Evolutionary conservation across 306 rosid species (phyloP).

Genomic region (Potentilla sterilis): DNA sequence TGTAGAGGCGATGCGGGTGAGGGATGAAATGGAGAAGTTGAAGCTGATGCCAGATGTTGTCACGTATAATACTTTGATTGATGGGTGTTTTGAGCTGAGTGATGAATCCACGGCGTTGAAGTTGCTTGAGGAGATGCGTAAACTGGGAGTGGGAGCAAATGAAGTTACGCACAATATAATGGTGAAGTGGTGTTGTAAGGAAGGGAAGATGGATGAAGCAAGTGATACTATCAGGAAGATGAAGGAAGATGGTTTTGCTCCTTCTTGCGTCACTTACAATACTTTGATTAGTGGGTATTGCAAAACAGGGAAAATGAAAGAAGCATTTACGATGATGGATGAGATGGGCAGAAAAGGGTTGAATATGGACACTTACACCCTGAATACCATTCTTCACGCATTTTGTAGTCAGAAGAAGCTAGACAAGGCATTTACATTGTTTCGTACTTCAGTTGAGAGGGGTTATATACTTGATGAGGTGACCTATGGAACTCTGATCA

Average conservation of each 20-base stretch:
- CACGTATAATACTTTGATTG: constrained; percentile 81
- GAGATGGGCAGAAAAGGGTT: constrained; percentile 68
- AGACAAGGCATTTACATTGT: constrained; percentile 57
- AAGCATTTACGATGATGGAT: constrained; percentile 67
- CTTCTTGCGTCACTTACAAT: constrained; percentile 66
- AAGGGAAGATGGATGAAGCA: constrained; percentile 72
- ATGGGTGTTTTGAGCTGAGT: constrained; percentile 54
- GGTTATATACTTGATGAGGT: constrained; percentile 86
- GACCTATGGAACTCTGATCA: constrained; percentile 78
- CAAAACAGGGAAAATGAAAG: constrained; percentile 64
- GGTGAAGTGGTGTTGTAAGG: constrained; percentile 79
- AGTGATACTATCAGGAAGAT: constrained; percentile 38
- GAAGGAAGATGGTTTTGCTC: constrained; percentile 67
- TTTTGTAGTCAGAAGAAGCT: constrained; percentile 64
- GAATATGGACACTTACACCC: constrained; percentile 56
- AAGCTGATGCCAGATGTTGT: constrained; percentile 64
- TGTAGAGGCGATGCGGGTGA: constrained; percentile 63
- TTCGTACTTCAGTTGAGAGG: constrained; percentile 45
- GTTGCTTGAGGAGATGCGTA: constrained; percentile 62
- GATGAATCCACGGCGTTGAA: constrained; percentile 40
- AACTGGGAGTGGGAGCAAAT: constrained; percentile 54
- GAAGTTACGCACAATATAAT: constrained; percentile 67
- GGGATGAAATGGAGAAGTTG: constrained; percentile 66
- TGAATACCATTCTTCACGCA: constrained; percentile 58
- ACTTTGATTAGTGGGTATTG: constrained; percentile 68